phyloP scores from a whole-genome alignment of 768 basidiomycete species.

The Mrakia gelida region DNA sequence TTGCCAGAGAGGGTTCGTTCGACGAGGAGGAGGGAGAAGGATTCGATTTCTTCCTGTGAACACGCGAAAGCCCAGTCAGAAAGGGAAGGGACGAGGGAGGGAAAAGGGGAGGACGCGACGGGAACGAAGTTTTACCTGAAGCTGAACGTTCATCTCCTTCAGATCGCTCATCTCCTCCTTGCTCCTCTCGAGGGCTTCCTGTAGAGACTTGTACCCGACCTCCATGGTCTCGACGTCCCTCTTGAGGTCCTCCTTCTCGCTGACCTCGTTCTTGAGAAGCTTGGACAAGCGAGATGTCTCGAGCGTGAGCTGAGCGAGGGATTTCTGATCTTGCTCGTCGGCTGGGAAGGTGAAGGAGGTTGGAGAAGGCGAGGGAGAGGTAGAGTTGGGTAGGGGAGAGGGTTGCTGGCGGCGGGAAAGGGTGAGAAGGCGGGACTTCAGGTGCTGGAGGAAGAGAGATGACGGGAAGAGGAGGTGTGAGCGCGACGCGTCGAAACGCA shows the following conservation, averaged over 20 bases:
- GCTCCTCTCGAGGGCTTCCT: constrained; percentile 76
- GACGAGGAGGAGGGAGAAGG: constrained; percentile 86
- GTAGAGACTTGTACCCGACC: constrained; percentile 74
- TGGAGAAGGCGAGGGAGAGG: constrained; percentile 60
- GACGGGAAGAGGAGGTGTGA: not conserved
- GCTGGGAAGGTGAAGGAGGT: constrained; percentile 53
- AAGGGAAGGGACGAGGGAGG: not conserved
- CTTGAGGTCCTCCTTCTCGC: constrained; percentile 63
- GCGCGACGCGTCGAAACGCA: no score
- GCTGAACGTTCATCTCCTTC: constrained; percentile 75
- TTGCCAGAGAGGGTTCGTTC: constrained; percentile 85
- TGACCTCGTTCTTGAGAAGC: constrained; percentile 49
- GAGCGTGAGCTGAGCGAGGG: not conserved
- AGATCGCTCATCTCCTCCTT: constrained; percentile 81
- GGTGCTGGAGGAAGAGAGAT: constrained; percentile 52
- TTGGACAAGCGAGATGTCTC: not conserved
- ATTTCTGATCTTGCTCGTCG: not conserved
- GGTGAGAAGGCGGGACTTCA: constrained; percentile 60
- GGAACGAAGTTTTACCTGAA: constrained; percentile 54
- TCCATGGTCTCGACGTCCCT: constrained; percentile 82
- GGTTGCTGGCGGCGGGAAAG: constrained; percentile 3
- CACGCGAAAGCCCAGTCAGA: not conserved
- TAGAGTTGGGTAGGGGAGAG: not conserved
- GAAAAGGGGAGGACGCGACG: not conserved
- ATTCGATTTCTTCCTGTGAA: constrained; percentile 80